Base-by-base conservation (phyloP, 345 rosid species). In the Dipteronia dyeriana region DNA sequence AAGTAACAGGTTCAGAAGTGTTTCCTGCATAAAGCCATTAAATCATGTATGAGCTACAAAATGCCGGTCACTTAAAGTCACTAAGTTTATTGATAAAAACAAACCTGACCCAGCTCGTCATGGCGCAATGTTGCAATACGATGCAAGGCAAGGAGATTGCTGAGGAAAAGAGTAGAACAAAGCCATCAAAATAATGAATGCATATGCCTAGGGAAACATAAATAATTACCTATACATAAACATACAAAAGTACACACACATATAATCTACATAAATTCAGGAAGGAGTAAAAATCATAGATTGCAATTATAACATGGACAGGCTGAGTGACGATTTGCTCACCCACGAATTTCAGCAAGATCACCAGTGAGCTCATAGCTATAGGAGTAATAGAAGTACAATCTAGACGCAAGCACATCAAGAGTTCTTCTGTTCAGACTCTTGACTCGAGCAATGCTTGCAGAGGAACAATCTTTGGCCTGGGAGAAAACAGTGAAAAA, bases 401-500 rank as follows among this genome's bases (percentile, higher is more conserved):
- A 86, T 81, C 89, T 90, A 3, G 98, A 91, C 54, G 98, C 94
- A 57, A 93, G 80, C 13, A 93, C 92, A 87, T 90, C 97, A 77
- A 93, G 84, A 29, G 94, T 95, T 81, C 94, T 91, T 79, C 88
- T 79, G 84, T 93, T 90, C 31, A 95, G 62, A 65, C 78, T 90
- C 87, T 88, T 91, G 82, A 92, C 85, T 29, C 92, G 87, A 75
- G 80, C 85, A 79, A 95, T 87, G 84, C 97, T 91, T 9, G 91
- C 91, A 0, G 94, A 82, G 62, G 97, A 88, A 84, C 98, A 95
- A 82, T 88, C 91, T 89, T 95, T 95, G 47, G 97, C 97, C 99
- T 92, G 74, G 75, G 59, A 84, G 17, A 78, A 41, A 22, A 12
- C n/a, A 43, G 25, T 65, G 70, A 9, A 69, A 41, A 79, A 19